Conservation (phyloP, 495 filamentous ascomycete genomes). For the Geopyxis carbonaria region DNA sequence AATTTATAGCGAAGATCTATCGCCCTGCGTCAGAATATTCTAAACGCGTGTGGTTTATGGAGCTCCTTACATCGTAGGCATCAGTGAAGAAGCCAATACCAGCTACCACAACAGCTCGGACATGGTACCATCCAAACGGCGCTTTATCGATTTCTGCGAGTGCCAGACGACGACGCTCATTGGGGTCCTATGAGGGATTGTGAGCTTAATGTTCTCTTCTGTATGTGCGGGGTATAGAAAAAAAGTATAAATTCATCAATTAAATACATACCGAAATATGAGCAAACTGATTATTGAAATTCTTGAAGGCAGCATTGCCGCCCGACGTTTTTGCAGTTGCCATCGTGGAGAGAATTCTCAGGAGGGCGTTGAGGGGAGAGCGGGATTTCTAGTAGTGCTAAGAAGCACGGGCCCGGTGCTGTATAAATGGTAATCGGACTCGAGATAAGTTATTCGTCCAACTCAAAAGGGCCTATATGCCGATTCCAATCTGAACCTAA, state of each 20-base stretch:
- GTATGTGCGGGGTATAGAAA: background rate
- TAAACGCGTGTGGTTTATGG: no score
- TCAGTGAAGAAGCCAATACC: slow-evolving; percentile 77
- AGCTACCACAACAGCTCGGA: slow-evolving; percentile 57
- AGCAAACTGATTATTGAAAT: slow-evolving; percentile 36
- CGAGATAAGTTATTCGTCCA: no score
- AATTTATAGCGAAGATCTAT: slow-evolving; percentile 57
- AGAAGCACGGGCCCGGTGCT: no score
- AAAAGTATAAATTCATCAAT: background rate
- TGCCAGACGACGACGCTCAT: slow-evolving; percentile 56
- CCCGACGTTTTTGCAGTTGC: slow-evolving; percentile 33
- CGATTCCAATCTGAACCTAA: no score
- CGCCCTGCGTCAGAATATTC: no score
- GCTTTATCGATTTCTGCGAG: slow-evolving; percentile 67
- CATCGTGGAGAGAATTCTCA: no score
- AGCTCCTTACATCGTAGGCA: slow-evolving; percentile 53
- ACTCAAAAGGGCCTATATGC: no score
- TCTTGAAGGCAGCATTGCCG: slow-evolving; percentile 52
- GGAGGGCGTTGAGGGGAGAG: no score
- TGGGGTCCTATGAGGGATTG: slow-evolving; percentile 43
- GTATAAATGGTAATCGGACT: no score
- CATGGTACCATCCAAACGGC: slow-evolving; percentile 64
- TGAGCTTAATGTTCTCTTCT: slow-evolving; percentile 31
- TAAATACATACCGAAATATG: slow-evolving; percentile 15
- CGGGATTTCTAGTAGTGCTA: no score